These are phyloP conservation scores for Amanita muscaria DNA, from an alignment of 768 basidiomycete species.

Conservation along the genomic window DNA sequence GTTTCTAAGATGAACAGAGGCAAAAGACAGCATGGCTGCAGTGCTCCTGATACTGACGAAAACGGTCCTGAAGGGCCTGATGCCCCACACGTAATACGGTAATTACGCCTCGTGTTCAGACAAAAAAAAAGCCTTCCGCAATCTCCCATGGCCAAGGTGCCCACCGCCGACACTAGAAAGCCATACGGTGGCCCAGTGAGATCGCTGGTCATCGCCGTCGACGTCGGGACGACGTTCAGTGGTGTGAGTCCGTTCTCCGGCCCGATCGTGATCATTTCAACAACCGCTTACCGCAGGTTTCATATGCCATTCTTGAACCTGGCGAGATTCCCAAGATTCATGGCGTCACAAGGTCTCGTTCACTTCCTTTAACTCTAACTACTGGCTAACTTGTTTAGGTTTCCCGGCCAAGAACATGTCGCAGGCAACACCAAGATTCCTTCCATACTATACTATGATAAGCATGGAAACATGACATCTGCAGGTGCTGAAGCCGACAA, in stretches of 20 bases:
- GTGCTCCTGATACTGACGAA: conserved; percentile 5
- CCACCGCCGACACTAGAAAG: conserved; percentile 54
- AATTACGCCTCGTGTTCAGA: conserved; percentile 11
- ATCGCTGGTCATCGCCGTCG: conserved; percentile 69
- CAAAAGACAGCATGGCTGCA: conserved; percentile 19
- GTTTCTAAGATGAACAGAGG: conserved; percentile 27
- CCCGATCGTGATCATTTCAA: conserved; percentile 1
- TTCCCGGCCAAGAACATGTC: conserved; percentile 80
- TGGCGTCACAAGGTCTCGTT: conserved; percentile 65
- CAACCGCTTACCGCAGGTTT: conserved; percentile 32
- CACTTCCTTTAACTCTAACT: conserved; percentile 1
- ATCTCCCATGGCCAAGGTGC: conserved; percentile 17
- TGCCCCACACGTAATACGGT: conserved; percentile 3
- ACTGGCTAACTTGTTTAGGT: conserved; percentile 33
- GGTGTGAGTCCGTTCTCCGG: conserved; percentile 37
- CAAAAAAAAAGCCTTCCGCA: conserved; percentile 9
- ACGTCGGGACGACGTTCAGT: conserved; percentile 78
- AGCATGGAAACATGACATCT: conserved; percentile 52
- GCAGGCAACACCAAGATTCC: conserved; percentile 82
- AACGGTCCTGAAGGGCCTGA: conserved; percentile 9
- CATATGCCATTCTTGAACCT: conserved; percentile 77
- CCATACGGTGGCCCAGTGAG: conserved; percentile 58
- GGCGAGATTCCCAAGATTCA: conserved; percentile 75
- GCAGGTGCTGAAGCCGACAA: conserved; percentile 75
- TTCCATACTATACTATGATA: conserved; percentile 67